Evolutionary conservation across 2,329 filamentous ascomycete species (phyloP), one percentile per base, ranked within the genome.

Genomic region (Colletotrichum eleusines): DNA sequence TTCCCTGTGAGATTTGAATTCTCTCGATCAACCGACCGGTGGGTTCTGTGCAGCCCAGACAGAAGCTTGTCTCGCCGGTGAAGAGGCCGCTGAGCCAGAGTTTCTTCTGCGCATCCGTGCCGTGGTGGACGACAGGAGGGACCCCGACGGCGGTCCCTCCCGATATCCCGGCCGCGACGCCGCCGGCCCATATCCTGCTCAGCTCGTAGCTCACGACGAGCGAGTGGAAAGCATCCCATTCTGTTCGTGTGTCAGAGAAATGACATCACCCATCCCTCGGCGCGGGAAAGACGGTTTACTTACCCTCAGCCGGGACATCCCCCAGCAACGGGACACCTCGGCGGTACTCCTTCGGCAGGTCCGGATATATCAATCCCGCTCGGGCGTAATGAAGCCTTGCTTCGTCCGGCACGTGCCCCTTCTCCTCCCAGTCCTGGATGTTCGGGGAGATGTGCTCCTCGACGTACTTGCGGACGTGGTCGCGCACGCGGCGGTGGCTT

Each of bases 41-140:
- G 0, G 90, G 89, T 76, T 92, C 90, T 1, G 90, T 92, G 67
- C 91, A 88, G 1, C 88, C 89, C 18, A 92, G 79, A 75, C 88
- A 91, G 74, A 91, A 91, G 63, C 85, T 84, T 5, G 88, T 87
- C 64, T 87, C 83, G 70, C 89, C 88, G 16, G 78, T 83, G 50
- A 89, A 88, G 40, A 91, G 80, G 0, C 84, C 85, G 1, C 88
- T 88, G 8, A 92, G 79, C 84, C 87, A 92, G 50, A 82, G 82
- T n/a, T 75, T 78, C 76, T 88, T 88, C 79, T 91, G 89, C 75
- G 84, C 84, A 40, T 84, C 79, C 0, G 84, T 91, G 2, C 90
- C 90, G 74, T 89, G 88, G 61, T 87, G 83, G 18, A 90, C 84
- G 60, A 92, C 82, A 0, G 90, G 90, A 6, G 90, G 90, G 33